Percentiles rank a stretch among this genome's conserved stretches.
Evolutionary conservation across 768 basidiomycete genomes (phyloP).

Genomic region (Boletus vermiculosoides): DNA sequence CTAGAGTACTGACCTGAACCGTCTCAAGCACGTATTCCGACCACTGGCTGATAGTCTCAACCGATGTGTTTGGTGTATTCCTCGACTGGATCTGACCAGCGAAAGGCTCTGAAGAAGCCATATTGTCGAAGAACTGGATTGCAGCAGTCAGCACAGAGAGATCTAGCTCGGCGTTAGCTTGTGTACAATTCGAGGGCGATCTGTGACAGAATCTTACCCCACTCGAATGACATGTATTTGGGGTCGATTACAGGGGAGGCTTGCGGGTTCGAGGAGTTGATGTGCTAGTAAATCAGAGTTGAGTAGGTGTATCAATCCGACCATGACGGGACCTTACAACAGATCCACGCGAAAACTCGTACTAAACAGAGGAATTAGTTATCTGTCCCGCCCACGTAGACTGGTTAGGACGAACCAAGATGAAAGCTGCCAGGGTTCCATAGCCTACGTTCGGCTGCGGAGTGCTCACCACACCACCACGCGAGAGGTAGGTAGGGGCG

Average conservation of each 20-base stretch:
- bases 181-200: too few relatives aligned
- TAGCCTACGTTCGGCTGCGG: background rate
- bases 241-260: constrained; percentile 3
- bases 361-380: background rate
- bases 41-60: background rate
- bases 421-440: background rate
- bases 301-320: background rate
- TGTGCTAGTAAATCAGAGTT: background rate
- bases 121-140: background rate
- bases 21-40: background rate
- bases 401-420: background rate
- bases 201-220: background rate
- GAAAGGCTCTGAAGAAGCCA: background rate
- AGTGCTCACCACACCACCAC: background rate
- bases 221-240: background rate
- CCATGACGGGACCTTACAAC: background rate
- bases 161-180: background rate
- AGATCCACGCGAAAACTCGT: background rate
- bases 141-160: background rate
- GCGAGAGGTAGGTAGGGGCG: background rate
- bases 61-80: background rate
- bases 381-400: background rate
- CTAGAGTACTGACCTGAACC: background rate
- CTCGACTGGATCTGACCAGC: background rate
- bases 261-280: background rate